phyloP scores from a whole-genome alignment of 140 eudicot species.

The Flaveria floridana region DNA sequence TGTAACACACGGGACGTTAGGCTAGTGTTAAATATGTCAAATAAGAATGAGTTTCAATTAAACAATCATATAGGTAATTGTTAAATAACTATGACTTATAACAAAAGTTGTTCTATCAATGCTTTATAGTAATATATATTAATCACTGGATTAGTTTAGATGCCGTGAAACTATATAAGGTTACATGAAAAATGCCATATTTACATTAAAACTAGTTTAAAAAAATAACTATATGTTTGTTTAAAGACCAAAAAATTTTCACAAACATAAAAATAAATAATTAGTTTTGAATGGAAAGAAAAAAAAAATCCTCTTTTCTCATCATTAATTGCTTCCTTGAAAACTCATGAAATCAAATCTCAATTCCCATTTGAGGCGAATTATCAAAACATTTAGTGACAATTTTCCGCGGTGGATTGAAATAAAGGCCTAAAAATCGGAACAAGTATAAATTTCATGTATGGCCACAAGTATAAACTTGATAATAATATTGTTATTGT shows the following conservation, averaged over 20 bases:
- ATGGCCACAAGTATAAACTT: no score
- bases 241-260: neutral
- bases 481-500: no score
- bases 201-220: neutral
- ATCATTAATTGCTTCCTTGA: slow-evolving; percentile 12
- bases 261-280: neutral
- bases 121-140: no score
- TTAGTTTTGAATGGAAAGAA: neutral
- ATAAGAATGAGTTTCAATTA: no score
- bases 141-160: neutral
- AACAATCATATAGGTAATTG: no score
- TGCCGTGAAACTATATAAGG: neutral
- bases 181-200: neutral
- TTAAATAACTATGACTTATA: no score
- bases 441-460: no score
- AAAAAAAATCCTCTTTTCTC: neutral
- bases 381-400: neutral
- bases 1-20: no score
- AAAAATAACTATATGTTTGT: neutral
- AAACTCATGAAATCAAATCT: neutral
- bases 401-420: neutral
- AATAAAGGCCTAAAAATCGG: slow-evolving; percentile 14
- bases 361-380: slow-evolving; percentile 7
- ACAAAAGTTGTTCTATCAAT: no score
- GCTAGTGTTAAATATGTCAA: no score